Percentiles rank a stretch among this genome's conserved stretches.
Conservation (phyloP, 495 filamentous ascomycete species). For the Chaetomidium leptoderma region DNA sequence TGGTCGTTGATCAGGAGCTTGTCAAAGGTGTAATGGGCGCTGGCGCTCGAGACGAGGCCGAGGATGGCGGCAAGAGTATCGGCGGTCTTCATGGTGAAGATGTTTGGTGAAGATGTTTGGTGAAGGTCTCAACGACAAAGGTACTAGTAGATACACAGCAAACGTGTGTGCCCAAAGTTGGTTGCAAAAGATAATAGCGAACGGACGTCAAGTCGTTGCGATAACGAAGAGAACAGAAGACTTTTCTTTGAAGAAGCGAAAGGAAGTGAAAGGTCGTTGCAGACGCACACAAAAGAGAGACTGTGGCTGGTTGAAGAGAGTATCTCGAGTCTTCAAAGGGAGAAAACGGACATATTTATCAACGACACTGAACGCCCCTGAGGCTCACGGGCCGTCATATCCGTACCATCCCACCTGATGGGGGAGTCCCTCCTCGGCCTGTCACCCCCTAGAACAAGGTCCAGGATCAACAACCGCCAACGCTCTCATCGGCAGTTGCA, state of each 20-base stretch:
- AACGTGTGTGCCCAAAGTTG: too few species aligned
- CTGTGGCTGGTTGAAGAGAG: not conserved
- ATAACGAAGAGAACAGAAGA: not conserved
- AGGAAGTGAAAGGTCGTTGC: not conserved
- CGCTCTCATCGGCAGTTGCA: not conserved
- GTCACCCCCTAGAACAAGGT: not conserved
- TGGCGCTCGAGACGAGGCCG: slow-evolving; percentile 3
- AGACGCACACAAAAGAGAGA: not conserved
- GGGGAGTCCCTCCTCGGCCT: not conserved
- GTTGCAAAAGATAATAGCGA: not conserved
- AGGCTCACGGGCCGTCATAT: not conserved
- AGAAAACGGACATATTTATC: not conserved
- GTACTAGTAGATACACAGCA: too few species aligned
- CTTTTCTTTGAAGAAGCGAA: not conserved
- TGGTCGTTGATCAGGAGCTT: slow-evolving; percentile 5
- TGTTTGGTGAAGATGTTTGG: not conserved
- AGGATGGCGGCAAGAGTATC: not conserved
- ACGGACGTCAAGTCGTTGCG: slow-evolving; percentile 7
- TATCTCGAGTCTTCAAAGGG: not conserved
- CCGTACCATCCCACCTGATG: not conserved
- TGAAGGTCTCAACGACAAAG: not conserved
- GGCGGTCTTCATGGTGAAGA: slow-evolving; percentile 1
- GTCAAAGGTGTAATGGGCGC: slow-evolving; percentile 3
- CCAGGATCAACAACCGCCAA: not conserved
- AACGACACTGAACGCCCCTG: not conserved